A percentile compares a stretch with the other conserved stretches of the same genome.
Conservation (phyloP, 2,329 filamentous ascomycete genomes). For the Aspergillus carbonarius region DNA sequence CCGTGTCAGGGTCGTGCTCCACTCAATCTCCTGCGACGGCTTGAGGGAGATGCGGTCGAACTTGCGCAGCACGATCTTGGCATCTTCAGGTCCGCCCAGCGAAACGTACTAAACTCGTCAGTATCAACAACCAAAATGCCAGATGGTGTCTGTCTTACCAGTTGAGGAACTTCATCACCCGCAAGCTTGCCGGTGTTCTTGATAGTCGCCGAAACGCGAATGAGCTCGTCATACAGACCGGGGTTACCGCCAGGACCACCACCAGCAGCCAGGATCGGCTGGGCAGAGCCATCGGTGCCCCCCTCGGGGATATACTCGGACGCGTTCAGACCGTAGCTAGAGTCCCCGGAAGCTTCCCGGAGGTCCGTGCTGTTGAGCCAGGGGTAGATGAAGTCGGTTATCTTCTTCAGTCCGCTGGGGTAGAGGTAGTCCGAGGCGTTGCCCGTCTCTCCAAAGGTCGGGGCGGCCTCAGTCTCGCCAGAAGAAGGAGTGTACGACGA, state of each 20-base stretch:
- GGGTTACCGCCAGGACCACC: slow-evolving; percentile 62
- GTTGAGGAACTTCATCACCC: slow-evolving; percentile 56
- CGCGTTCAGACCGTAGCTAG: slow-evolving; percentile 54
- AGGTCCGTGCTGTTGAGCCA: slow-evolving; percentile 63
- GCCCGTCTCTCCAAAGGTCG: slow-evolving; percentile 51
- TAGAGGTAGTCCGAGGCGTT: slow-evolving; percentile 55
- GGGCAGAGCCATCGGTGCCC: slow-evolving; percentile 54
- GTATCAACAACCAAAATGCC: not conserved
- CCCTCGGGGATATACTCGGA: slow-evolving; percentile 53
- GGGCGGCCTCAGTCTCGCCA: slow-evolving; percentile 55
- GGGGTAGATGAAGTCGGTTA: slow-evolving; percentile 62
- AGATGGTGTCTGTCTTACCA: slow-evolving; percentile 34
- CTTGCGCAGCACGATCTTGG: slow-evolving; percentile 65
- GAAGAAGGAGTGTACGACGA: slow-evolving; percentile 53
- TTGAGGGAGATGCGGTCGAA: slow-evolving; percentile 76
- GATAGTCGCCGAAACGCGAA: slow-evolving; percentile 50
- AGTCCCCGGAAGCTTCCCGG: slow-evolving; percentile 51
- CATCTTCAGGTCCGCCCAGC: slow-evolving; percentile 75
- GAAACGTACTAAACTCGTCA: slow-evolving; percentile 60
- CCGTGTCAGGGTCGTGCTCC: slow-evolving; percentile 68
- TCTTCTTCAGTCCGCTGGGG: slow-evolving; percentile 52
- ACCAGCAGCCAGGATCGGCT: slow-evolving; percentile 57
- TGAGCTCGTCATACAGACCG: slow-evolving; percentile 52
- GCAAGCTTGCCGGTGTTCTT: slow-evolving; percentile 51
- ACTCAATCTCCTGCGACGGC: slow-evolving; percentile 66